Evolutionary conservation across 805 yeast genomes (phyloP), one percentile per base, ranked within the genome.

Genomic region (Nakazawaea anatomiae): DNA sequence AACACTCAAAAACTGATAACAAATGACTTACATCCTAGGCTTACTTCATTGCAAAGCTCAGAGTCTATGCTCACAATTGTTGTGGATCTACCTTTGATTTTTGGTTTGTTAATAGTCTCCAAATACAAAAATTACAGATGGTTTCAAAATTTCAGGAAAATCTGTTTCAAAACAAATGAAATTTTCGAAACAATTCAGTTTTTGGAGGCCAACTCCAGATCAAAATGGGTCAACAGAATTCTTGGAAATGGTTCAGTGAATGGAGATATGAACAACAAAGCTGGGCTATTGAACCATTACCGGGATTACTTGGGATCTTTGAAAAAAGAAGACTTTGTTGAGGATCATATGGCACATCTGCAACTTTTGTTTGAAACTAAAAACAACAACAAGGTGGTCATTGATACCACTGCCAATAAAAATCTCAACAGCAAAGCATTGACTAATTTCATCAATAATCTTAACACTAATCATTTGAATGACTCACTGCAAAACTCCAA

Each of bases 21-120:
- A 5, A 61, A 58, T 27, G 72, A 69, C 5, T 58, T 72, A 39
- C 57, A 65, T 8, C 60, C 57, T 12, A 62, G 62, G 42, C 54
- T 74, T 25, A 56, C 61, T 11, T 38, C 49, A 1, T 52, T 72
- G n/a, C 71, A 65, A 52, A 60, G 59, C 5, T 47, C 53, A 29
- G 73, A 71, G 51, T 51, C 67, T 8, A 62, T 58, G 28, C 50
- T 67, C 11, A 64, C 68, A 10, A 55, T 61, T 10, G 79, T 85
- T 0, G 72, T 79, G 11, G 94, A 87, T 61, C 60, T 87, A 30
- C 96, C 96, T 0, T 61, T 86, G 10, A 65, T 86, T 1, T 85
- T 86, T 61, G 94, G 94, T 1, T 69, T 85, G n/a, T 76, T 80
- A 63, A 54, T 85, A 3, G 73, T 86, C 44, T 91, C 87, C 55